Base-by-base conservation (phyloP, 2,329 filamentous ascomycete species). In the Diaporthe destruens region DNA sequence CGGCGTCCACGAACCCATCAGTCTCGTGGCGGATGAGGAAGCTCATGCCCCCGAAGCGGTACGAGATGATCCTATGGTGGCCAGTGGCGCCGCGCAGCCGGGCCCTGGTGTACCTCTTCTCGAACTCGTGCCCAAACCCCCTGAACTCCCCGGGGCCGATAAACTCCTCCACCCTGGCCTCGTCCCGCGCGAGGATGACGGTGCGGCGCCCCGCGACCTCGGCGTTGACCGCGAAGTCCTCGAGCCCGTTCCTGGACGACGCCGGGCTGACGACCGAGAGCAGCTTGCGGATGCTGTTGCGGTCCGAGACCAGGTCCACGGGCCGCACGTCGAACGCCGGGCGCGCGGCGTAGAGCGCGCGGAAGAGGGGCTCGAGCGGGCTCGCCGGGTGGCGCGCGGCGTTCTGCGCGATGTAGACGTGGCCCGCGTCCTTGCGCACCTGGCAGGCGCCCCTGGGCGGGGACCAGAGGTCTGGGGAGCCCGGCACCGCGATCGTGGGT, bases 211-310 rank as follows among this genome's bases (percentile, higher is more conserved):
- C 75, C 4, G 75, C 76, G 6, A 83, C 72, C 72, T 87, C 85
- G 36, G 84, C 77, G 0, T 79, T 71, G 53, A 87, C 85, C n/a
- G 78, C 80, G 74, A 87, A 87, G 6, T 77, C 12, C 18, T 83
- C 78, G 20, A 49, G 44, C 44, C 44, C 44, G 7, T 49, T 49
- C 8, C 11, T n/a, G 32, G 56, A 70, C 2, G 76, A 72, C 8
- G 23, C 66, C 0, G 80, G 80, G 44, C 82, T 77, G 63, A 86
- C 73, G 72, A 87, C 86, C 2, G 79, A 79, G 1, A 87, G 79
- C 25, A 87, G 82, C 76, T 87, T 87, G 39, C 85, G 83, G 66
- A 87, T 81, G 66, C 84, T 86, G 77, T 85, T 86, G 39, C 84
- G 78, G 74, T 87, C 85, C 3, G 82, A 84, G 25, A 87, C 79